Percentiles rank a stretch among this genome's conserved stretches.
These are phyloP conservation scores for Metschnikowia koreensis DNA, from an alignment of 805 yeast species.

Conservation along the genomic window DNA sequence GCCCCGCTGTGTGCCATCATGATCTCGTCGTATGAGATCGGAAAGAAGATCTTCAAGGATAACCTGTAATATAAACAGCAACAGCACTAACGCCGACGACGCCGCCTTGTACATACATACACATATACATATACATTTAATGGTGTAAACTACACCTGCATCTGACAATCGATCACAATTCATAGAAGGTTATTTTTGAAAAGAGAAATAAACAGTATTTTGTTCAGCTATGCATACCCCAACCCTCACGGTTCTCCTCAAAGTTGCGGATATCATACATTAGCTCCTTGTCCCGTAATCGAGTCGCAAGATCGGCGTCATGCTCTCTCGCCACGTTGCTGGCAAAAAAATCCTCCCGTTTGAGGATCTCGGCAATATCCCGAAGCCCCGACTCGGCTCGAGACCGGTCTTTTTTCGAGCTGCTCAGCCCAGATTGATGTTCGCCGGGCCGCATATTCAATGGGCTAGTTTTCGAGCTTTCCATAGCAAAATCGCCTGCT, in stretches of 20 bases:
- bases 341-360: conserved; percentile 9
- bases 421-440: conserved; percentile 1
- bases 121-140: neutral
- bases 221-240: conserved; percentile 13
- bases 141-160: too few relatives aligned
- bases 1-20: conserved; percentile 98
- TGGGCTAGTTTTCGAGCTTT: conserved; percentile 9
- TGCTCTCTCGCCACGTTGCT: conserved; percentile 7
- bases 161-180: too few relatives aligned
- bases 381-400: conserved; percentile 1
- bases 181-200: neutral
- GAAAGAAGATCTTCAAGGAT: conserved; percentile 54
- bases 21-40: conserved; percentile 92
- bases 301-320: conserved; percentile 1
- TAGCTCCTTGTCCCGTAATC: conserved; percentile 6
- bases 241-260: conserved; percentile 16
- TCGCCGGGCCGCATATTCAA: conserved; percentile 8
- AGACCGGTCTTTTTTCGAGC: conserved; percentile 3
- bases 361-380: conserved; percentile 5
- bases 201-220: neutral
- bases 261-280: conserved; percentile 13
- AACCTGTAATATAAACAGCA: conserved; percentile 7
- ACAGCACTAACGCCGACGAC: too few relatives aligned
- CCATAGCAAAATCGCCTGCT: conserved; percentile 3
- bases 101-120: neutral